A percentile compares a stretch with the other conserved stretches of the same genome.
Conservation (phyloP, 2,329 filamentous ascomycete species). For the Tetracladium maxilliforme region DNA sequence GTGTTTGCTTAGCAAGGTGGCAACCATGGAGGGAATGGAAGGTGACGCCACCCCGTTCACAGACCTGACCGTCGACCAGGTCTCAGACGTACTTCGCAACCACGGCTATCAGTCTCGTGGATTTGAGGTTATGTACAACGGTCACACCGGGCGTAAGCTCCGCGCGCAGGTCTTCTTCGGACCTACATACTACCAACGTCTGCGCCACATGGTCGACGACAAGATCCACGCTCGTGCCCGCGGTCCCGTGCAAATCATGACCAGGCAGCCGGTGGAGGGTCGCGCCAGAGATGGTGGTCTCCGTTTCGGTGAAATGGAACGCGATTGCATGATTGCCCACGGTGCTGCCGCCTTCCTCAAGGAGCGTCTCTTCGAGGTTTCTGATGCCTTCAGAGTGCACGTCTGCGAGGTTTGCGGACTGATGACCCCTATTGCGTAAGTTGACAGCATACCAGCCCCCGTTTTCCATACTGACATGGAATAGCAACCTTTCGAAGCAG, state of each 20-base stretch:
- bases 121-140: conserved; percentile 98
- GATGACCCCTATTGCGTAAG: conserved; percentile 98
- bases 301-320: conserved; percentile 99
- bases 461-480: conserved; percentile 16
- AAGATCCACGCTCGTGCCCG: conserved; percentile 99
- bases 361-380: conserved; percentile 93
- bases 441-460: conserved; percentile 19
- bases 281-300: conserved; percentile 94
- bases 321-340: conserved; percentile 99
- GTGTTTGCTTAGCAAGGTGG: conserved; percentile 93
- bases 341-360: conserved; percentile 94
- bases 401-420: conserved; percentile 97
- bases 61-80: conserved; percentile 87
- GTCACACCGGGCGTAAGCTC: conserved; percentile 88
- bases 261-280: conserved; percentile 93
- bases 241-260: conserved; percentile 93
- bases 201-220: conserved; percentile 99
- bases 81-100: conserved; percentile 72
- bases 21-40: conserved; percentile 83
- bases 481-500: conserved; percentile 81
- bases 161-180: conserved; percentile 92
- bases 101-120: conserved; percentile 94
- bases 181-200: conserved; percentile 95
- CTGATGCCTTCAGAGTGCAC: conserved; percentile 94
- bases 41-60: conserved; percentile 97